Percentiles rank a stretch among this genome's conserved stretches.
These are phyloP conservation scores for Cicer chorassanicum DNA, from an alignment of 306 rosid species.

Conservation along the genomic window DNA sequence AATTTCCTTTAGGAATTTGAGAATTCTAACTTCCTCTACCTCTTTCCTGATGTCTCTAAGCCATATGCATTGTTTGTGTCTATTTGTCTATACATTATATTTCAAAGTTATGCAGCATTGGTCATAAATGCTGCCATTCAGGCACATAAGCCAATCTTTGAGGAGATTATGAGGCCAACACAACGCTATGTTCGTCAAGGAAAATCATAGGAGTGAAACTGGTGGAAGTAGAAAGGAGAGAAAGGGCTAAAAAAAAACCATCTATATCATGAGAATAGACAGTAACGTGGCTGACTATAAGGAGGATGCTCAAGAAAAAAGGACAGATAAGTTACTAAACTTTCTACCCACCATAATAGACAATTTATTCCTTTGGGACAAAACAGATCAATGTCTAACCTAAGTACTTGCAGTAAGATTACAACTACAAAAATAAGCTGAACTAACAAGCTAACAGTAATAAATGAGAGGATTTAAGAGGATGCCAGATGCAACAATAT, in stretches of 20 bases:
- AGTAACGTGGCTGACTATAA: neutral
- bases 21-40: neutral
- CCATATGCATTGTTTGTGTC: neutral
- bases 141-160: conserved; percentile 20
- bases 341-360: conserved; percentile 23
- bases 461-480: conserved; percentile 10
- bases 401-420: conserved; percentile 31
- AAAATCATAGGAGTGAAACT: conserved; percentile 27
- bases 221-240: conserved; percentile 21
- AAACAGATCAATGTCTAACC: conserved; percentile 20
- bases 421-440: neutral
- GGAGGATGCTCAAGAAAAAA: conserved; percentile 8
- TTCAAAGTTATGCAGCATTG: conserved; percentile 10
- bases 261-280: conserved; percentile 27
- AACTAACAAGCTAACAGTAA: conserved; percentile 36
- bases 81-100: neutral
- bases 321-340: conserved; percentile 7
- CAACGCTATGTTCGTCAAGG: conserved; percentile 29
- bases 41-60: neutral
- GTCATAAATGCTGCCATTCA: conserved; percentile 29
- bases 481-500: neutral
- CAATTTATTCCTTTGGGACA: conserved; percentile 11
- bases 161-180: conserved; percentile 33
- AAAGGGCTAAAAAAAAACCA: conserved; percentile 12
- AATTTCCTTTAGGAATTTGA: neutral